Evolutionary conservation across 176 grass and related monocot genomes (phyloP).

Genomic region (Carex scoparia): DNA sequence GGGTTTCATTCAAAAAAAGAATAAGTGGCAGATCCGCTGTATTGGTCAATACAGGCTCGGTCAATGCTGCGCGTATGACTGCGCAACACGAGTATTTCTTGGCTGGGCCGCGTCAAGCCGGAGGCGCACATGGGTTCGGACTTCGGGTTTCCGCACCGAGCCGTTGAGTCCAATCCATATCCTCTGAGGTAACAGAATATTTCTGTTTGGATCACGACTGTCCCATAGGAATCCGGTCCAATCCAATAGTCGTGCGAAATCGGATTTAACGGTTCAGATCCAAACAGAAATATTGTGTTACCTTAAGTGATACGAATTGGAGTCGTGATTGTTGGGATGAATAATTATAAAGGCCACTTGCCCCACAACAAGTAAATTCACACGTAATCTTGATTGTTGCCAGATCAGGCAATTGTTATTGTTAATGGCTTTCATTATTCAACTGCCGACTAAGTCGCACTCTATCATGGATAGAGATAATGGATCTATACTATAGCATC

Average conservation of each 20-base stretch:
- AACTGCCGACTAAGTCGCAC: too few species aligned
- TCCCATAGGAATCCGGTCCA: too few species aligned
- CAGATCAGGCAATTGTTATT: not conserved
- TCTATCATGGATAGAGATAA: not conserved
- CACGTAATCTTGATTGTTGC: not conserved
- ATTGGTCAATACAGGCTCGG: not conserved
- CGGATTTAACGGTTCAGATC: too few species aligned
- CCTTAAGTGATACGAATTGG: too few species aligned
- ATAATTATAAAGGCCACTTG: not conserved
- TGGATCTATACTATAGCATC: not conserved
- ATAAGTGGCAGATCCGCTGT: not conserved
- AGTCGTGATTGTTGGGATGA: not conserved
- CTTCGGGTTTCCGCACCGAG: not conserved
- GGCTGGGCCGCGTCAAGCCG: not conserved
- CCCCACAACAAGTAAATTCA: not conserved
- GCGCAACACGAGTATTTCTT: not conserved
- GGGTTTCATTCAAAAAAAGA: too few species aligned
- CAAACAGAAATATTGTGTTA: too few species aligned
- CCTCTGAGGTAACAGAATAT: too few species aligned
- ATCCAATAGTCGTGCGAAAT: too few species aligned
- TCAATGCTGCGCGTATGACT: constrained; percentile 7
- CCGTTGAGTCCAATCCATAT: not conserved
- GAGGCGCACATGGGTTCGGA: not conserved
- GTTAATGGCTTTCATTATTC: not conserved
- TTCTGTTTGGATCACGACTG: too few species aligned